A percentile compares a stretch with the other conserved stretches of the same genome.
Evolutionary conservation across 2,329 filamentous ascomycete species (phyloP).

Genomic region (Epichloe hybrida): DNA sequence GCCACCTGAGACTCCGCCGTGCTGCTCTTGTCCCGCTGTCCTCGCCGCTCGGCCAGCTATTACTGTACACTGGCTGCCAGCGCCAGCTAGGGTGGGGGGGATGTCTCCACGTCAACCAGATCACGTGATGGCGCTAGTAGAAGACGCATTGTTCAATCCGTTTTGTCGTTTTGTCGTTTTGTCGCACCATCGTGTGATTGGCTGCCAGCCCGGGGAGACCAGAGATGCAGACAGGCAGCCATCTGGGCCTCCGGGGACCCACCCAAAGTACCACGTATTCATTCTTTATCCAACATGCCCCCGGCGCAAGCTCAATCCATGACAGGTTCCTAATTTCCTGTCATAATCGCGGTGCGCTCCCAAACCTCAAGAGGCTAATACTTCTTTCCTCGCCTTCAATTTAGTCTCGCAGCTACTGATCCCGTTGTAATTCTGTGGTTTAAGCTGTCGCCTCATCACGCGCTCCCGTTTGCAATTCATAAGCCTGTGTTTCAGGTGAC

Average conservation of each 20-base stretch:
- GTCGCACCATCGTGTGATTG: no score
- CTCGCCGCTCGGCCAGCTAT: no score
- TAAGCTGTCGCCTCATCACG: no score
- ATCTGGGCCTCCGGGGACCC: background rate
- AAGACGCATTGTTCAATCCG: background rate
- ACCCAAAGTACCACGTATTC: slow-evolving; percentile 4
- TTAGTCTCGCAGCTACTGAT: background rate
- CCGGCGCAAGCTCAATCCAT: background rate
- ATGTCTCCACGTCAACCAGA: slow-evolving; percentile 4
- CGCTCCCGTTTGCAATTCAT: background rate
- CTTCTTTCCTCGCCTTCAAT: background rate
- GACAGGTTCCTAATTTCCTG: background rate
- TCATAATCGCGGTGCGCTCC: background rate
- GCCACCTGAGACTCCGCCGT: background rate
- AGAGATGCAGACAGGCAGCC: no score
- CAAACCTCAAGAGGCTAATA: background rate
- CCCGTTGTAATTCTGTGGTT: background rate
- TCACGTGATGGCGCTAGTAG: background rate
- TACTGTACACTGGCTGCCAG: no score
- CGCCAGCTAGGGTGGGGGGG: no score
- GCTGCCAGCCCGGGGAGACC: no score
- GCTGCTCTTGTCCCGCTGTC: no score
- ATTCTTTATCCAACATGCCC: background rate
- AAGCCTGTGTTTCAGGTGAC: background rate
- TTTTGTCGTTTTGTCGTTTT: no score